phyloP scores from a whole-genome alignment of 176 grass and related monocot genomes.

The Bothriochloa decipiens region DNA sequence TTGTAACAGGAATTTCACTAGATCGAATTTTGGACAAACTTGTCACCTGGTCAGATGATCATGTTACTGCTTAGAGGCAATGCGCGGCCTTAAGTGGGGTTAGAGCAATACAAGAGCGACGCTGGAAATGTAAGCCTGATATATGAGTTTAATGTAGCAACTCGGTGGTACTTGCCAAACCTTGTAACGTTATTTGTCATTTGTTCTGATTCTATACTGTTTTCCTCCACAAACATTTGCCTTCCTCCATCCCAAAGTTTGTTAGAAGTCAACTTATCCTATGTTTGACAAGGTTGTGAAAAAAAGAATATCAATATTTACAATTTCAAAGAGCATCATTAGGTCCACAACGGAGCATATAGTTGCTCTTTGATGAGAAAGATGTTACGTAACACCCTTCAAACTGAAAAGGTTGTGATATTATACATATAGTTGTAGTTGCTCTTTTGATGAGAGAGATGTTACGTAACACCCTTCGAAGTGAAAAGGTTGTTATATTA shows the following conservation, averaged over 20 bases:
- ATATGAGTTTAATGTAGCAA: not conserved
- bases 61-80: not conserved
- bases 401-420: too few species aligned
- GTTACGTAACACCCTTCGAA: too few species aligned
- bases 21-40: constrained; percentile 22
- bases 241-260: not conserved
- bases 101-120: not conserved
- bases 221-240: not conserved
- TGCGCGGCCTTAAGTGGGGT: not conserved
- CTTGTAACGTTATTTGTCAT: not conserved
- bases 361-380: too few species aligned
- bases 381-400: too few species aligned
- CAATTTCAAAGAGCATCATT: not conserved
- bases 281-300: not conserved
- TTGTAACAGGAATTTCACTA: not conserved
- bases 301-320: not conserved
- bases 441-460: too few species aligned
- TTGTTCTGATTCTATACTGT: not conserved
- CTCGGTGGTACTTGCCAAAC: not conserved
- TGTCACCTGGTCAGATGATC: not conserved
- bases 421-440: too few species aligned
- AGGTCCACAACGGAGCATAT: too few species aligned
- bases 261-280: not conserved
- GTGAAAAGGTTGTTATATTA: too few species aligned
- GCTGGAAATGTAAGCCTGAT: constrained; percentile 27